These are phyloP conservation scores for Malus hybrid DNA, from an alignment of 331 rosid genomes.

Conservation along the genomic window DNA sequence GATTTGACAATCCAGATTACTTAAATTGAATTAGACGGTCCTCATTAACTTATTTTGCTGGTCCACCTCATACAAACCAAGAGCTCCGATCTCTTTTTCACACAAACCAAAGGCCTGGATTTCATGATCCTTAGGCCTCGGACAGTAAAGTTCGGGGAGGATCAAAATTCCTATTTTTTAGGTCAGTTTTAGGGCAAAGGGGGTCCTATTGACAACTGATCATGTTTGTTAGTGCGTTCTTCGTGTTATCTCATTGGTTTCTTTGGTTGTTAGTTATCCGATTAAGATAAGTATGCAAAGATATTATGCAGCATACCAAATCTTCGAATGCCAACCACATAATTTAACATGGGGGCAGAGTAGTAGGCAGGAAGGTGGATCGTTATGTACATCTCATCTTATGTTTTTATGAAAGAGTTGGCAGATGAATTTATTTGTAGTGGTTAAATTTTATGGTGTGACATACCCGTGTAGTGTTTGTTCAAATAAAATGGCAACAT, in stretches of 20 bases:
- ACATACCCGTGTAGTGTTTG: background rate
- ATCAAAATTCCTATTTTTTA: background rate
- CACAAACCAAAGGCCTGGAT: too few relatives aligned
- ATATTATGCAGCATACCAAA: background rate
- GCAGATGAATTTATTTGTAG: background rate
- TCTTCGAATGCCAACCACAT: background rate
- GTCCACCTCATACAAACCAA: too few relatives aligned
- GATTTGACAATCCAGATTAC: too few relatives aligned
- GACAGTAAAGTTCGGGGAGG: too few relatives aligned
- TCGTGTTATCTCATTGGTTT: too few relatives aligned
- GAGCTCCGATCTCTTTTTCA: too few relatives aligned
- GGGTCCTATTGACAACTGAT: background rate
- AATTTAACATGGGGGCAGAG: background rate
- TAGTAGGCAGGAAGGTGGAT: background rate
- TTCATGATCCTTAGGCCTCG: too few relatives aligned
- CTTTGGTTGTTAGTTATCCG: background rate
- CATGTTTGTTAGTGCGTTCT: background rate
- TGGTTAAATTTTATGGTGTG: background rate
- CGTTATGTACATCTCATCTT: background rate
- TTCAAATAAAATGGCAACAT: too few relatives aligned
- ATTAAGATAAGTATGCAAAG: background rate
- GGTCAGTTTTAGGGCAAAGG: background rate
- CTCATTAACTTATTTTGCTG: too few relatives aligned
- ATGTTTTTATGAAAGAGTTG: background rate
- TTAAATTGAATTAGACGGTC: too few relatives aligned